These are phyloP conservation scores for Plasmodium sp. DNA, from an alignment of 169 alveolate genomes.

Conservation along the genomic window DNA sequence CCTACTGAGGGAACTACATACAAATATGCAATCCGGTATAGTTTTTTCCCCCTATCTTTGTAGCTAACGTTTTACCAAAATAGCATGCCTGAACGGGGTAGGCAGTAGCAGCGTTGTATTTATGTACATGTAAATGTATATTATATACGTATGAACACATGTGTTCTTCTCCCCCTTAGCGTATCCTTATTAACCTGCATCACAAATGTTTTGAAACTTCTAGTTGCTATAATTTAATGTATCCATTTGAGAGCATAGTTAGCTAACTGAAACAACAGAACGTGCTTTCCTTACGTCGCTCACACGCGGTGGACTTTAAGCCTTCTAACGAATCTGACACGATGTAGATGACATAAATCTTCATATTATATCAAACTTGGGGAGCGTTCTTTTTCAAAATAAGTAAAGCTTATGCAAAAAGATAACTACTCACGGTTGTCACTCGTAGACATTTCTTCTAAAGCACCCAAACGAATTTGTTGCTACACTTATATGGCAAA, in stretches of 20 bases:
- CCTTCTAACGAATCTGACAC: not conserved
- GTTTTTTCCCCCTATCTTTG: not conserved
- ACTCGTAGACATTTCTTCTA: not conserved
- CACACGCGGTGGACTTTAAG: not conserved
- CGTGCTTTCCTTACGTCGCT: not conserved
- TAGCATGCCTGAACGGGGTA: not conserved
- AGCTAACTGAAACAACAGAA: not conserved
- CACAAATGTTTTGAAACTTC: not conserved
- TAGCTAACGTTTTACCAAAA: not conserved
- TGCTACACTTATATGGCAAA: too few species aligned
- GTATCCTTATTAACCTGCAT: not conserved
- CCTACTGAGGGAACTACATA: not conserved
- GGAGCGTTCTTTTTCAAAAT: not conserved
- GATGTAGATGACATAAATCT: not conserved
- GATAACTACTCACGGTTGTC: not conserved
- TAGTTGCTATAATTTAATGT: not conserved
- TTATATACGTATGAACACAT: not conserved
- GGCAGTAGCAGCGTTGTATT: not conserved
- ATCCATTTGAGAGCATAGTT: not conserved
- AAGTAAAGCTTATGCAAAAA: not conserved
- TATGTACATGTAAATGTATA: not conserved
- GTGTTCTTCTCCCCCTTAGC: not conserved
- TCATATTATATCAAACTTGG: too few species aligned
- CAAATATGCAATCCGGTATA: not conserved
- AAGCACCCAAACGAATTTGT: not conserved